phyloP scores from a whole-genome alignment of 768 basidiomycete species.

The Pilatotrama ljubarskyi region DNA sequence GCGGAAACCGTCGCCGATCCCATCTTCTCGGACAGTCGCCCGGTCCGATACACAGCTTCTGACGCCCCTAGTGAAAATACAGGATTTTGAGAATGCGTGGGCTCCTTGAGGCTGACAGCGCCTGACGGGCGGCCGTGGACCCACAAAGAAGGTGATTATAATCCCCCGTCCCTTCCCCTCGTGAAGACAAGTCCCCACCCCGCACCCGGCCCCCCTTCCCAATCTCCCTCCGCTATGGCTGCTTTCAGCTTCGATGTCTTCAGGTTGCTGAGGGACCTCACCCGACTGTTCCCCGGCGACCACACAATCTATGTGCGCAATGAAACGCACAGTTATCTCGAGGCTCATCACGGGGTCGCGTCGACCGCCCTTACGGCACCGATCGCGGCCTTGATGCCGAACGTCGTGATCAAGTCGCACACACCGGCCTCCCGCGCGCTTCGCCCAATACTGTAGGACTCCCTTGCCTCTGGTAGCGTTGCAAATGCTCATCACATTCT shows the following conservation, averaged over 20 bases:
- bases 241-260: background rate
- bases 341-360: background rate
- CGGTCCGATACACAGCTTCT: conserved; percentile 5
- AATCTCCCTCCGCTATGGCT: background rate
- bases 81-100: background rate
- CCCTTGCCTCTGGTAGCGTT: background rate
- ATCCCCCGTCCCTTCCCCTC: background rate
- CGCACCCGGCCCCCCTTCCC: background rate
- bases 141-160: conserved; percentile 12
- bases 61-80: background rate
- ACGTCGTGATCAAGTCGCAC: conserved; percentile 7
- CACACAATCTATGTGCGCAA: conserved; percentile 1
- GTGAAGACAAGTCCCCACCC: background rate
- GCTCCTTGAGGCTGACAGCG: conserved; percentile 15
- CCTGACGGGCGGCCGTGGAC: conserved; percentile 10
- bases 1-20: conserved; percentile 1
- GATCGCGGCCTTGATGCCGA: conserved; percentile 4
- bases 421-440: background rate
- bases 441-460: background rate
- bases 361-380: background rate
- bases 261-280: background rate
- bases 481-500: background rate
- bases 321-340: background rate
- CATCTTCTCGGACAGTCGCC: conserved; percentile 5
- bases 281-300: background rate